Evolutionary conservation across 2,329 filamentous ascomycete genomes (phyloP), one percentile per base, ranked within the genome.

Genomic region (Aspergillus novoparasiticus): DNA sequence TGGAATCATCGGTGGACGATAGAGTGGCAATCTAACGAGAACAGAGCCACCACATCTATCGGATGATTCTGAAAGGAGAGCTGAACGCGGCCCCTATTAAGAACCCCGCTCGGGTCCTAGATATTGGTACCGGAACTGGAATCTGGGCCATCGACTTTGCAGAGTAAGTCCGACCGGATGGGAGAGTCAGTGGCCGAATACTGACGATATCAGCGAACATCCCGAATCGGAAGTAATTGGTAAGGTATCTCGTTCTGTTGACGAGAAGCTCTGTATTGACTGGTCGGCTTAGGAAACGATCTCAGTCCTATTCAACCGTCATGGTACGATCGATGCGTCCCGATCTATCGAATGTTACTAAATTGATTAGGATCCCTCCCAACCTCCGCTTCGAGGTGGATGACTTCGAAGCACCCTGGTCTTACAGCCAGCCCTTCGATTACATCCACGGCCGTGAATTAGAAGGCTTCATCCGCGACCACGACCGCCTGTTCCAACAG

Each of bases 81-180:
- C 60, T 77, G 23, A 51, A 67, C n/a, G 64, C 64, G 11, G 72
- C 74, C 3, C 73, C 74, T 1, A 51, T 77, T 19, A 68, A 69
- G 50, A 68, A 66, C 10, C 66, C 73, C 12, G 63, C 66, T 9
- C 69, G 74, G 21, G 74, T 78, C 6, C 58, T 78, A 26, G 76
- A 78, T 63, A 68, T 78, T 30, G 76, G 76, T 1, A 78, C 76
- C 2, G 76, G 76, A 1, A 78, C 76, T 6, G 76, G 76, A 1
- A 75, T 77, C 56, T 78, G 76, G 76, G 75, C 76, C 19, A 75
- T 78, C 36, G 76, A 77, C 51, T 75, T 73, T 65, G 74, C 73
- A 43, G 79, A 78, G 71, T 76, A 70, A 66, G 73, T 19, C 39
- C 23, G n/a, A 11, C 14, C 21, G 34, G 32, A 12, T 19, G 4